Percentiles rank a stretch among this genome's conserved stretches.
phyloP scores from a whole-genome alignment of 2,329 filamentous ascomycete species.

The Tolypocladium tropicale region DNA sequence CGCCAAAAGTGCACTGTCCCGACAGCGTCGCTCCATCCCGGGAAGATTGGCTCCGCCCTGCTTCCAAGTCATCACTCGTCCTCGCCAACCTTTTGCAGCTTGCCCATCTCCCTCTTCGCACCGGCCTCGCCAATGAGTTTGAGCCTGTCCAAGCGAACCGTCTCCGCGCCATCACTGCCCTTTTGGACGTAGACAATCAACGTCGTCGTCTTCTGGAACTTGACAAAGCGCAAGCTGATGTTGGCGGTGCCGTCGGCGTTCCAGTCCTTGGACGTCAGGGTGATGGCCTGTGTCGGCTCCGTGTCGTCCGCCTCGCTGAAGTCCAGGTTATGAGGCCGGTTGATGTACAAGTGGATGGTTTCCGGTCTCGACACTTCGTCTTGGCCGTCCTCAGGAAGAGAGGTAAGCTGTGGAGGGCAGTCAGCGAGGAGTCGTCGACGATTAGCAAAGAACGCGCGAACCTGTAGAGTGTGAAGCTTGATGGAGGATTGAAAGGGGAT shows the following conservation, averaged over 20 bases:
- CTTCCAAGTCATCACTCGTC: conserved; percentile 39
- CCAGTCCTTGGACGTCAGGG: conserved; percentile 70
- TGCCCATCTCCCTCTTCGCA: conserved; percentile 86
- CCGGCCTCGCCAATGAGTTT: conserved; percentile 80
- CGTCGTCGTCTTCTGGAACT: conserved; percentile 89
- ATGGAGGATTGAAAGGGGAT: conserved; percentile 79
- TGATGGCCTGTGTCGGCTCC: conserved; percentile 68
- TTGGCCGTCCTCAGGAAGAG: conserved; percentile 58
- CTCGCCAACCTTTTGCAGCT: conserved; percentile 88
- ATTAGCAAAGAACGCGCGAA: conserved; percentile 17
- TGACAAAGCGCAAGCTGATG: conserved; percentile 76
- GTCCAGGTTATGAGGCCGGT: conserved; percentile 80
- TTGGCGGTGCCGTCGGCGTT: conserved; percentile 65
- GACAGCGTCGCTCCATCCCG: neutral
- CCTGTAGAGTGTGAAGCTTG: conserved; percentile 78
- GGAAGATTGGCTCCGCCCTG: neutral
- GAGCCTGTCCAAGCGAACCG: conserved; percentile 71
- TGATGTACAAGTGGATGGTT: conserved; percentile 77
- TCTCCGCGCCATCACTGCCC: conserved; percentile 74
- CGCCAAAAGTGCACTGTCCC: neutral
- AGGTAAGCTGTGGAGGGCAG: conserved; percentile 60
- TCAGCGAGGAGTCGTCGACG: conserved; percentile 7
- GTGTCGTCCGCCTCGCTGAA: conserved; percentile 92
- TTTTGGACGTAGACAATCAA: conserved; percentile 83
- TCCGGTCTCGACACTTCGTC: conserved; percentile 73